These are phyloP conservation scores for Trichoderma hamatum DNA, from an alignment of 2,329 filamentous ascomycete genomes.

Conservation along the genomic window DNA sequence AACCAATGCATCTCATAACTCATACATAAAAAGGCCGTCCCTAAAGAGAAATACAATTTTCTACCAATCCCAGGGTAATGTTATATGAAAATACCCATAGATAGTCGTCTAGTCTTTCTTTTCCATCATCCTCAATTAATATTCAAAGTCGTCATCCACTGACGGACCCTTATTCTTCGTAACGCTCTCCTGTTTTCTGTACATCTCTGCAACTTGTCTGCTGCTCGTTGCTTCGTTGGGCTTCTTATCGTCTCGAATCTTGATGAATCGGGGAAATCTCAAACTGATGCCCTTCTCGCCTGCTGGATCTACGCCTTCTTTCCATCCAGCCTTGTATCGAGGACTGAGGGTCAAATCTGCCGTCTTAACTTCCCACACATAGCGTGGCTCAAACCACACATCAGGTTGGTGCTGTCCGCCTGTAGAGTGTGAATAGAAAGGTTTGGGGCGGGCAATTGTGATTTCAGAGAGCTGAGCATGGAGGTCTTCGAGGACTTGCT, in stretches of 20 bases:
- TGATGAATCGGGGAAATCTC: conserved; percentile 91
- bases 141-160: conserved; percentile 98
- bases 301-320: conserved; percentile 72
- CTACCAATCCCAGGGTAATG: not conserved
- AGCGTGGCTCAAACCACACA: conserved; percentile 94
- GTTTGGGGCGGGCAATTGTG: conserved; percentile 87
- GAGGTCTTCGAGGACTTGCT: conserved; percentile 88
- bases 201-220: conserved; percentile 93
- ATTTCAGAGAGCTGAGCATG: conserved; percentile 74
- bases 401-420: conserved; percentile 93
- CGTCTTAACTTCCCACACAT: conserved; percentile 97
- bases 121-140: conserved; percentile 51
- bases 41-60: not conserved
- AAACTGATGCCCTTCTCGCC: conserved; percentile 82
- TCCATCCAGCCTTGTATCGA: conserved; percentile 86
- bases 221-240: conserved; percentile 84
- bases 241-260: conserved; percentile 92
- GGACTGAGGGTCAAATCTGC: conserved; percentile 93
- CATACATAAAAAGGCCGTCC: not conserved
- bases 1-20: conserved; percentile 18
- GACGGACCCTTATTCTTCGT: conserved; percentile 81
- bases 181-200: conserved; percentile 89
- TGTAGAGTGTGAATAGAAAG: conserved; percentile 85
- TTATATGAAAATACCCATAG: not conserved
- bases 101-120: conserved; percentile 24